phyloP scores from a whole-genome alignment of 805 yeast species.

The Sugiyamaella boreocaroliniensis region DNA sequence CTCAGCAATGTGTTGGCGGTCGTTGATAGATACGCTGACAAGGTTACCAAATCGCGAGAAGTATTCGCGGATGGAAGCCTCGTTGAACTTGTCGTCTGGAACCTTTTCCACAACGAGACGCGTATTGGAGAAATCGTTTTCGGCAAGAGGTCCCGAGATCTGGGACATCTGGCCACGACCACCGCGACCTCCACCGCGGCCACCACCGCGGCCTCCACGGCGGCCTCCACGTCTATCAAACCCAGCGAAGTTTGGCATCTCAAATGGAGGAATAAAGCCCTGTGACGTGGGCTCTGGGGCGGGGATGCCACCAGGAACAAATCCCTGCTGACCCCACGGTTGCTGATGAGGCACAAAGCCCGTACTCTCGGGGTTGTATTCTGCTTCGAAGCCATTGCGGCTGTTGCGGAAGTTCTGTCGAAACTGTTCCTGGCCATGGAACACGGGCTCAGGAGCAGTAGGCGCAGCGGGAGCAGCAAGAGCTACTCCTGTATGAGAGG shows the following conservation, averaged over 20 bases:
- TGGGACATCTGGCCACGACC: slow-evolving; percentile 6
- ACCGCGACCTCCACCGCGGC: slow-evolving; percentile 6
- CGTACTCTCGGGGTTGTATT: background rate
- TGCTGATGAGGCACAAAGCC: slow-evolving; percentile 2
- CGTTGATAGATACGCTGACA: slow-evolving; percentile 27
- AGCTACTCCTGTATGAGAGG: background rate
- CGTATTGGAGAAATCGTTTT: slow-evolving; percentile 26
- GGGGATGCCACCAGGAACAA: no score
- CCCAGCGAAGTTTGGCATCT: background rate
- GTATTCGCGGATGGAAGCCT: slow-evolving; percentile 29
- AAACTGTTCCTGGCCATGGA: slow-evolving; percentile 26
- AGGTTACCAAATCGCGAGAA: slow-evolving; percentile 40
- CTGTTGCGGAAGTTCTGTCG: slow-evolving; percentile 22
- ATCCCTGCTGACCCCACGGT: background rate
- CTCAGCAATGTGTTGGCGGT: slow-evolving; percentile 31
- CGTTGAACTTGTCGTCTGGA: slow-evolving; percentile 39
- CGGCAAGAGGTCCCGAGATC: slow-evolving; percentile 19
- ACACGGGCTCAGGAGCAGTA: background rate
- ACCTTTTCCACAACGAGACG: slow-evolving; percentile 38
- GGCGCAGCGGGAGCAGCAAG: background rate
- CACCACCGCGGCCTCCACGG: slow-evolving; percentile 15
- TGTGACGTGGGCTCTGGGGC: slow-evolving; percentile 5
- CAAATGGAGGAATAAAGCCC: slow-evolving; percentile 19
- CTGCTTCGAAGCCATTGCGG: slow-evolving; percentile 2
- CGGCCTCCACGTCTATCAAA: background rate